Conservation (phyloP, 768 basidiomycete species). For the Phaffia tasmanica region DNA sequence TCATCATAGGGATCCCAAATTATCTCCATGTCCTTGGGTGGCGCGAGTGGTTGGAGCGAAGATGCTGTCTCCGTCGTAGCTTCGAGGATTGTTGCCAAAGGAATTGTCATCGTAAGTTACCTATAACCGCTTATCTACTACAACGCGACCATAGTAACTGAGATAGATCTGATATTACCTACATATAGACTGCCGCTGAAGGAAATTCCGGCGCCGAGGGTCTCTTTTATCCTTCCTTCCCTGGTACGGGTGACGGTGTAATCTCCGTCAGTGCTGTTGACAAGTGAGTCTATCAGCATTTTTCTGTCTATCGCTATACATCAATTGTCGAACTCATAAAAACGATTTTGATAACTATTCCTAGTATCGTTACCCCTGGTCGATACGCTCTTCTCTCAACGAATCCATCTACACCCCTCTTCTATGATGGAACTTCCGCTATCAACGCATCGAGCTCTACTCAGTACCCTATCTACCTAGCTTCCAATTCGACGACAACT, state of each 20-base stretch:
- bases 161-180: slow-evolving; percentile 54
- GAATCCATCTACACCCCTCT: slow-evolving; percentile 48
- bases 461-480: slow-evolving; percentile 48
- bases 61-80: slow-evolving; percentile 48
- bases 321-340: not conserved
- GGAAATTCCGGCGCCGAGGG: slow-evolving; percentile 11
- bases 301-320: not conserved
- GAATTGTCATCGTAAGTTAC: slow-evolving; percentile 43
- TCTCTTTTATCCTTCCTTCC: slow-evolving; percentile 35
- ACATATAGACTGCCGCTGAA: slow-evolving; percentile 36
- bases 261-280: slow-evolving; percentile 40
- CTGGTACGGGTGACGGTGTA: slow-evolving; percentile 47
- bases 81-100: slow-evolving; percentile 48
- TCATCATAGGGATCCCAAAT: slow-evolving; percentile 49
- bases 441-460: slow-evolving; percentile 38
- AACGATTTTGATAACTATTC: not conserved
- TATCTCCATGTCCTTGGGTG: slow-evolving; percentile 55
- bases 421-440: slow-evolving; percentile 44
- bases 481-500: slow-evolving; percentile 47
- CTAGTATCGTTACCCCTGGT: slow-evolving; percentile 48
- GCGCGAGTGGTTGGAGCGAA: slow-evolving; percentile 55
- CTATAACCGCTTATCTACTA: not conserved
- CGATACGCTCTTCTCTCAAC: slow-evolving; percentile 48
- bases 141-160: slow-evolving; percentile 47
- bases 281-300: slow-evolving; percentile 19